Conservation (phyloP, 139 green algal species). For the Chlamydomonas applanata region DNA sequence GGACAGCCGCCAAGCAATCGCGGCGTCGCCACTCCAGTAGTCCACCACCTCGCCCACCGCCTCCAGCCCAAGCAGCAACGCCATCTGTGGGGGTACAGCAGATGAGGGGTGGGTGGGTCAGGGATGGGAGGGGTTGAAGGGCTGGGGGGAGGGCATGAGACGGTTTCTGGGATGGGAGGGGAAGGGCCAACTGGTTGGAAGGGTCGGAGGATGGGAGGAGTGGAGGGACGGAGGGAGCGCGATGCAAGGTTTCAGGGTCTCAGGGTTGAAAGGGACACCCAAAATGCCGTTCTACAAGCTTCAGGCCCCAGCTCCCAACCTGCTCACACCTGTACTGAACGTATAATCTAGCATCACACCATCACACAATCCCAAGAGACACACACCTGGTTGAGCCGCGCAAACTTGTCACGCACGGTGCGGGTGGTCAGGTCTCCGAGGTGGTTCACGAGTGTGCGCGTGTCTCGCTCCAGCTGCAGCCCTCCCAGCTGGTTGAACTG, state of each 20-base stretch:
- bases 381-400: slow-evolving; percentile 81
- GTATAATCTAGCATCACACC: background rate
- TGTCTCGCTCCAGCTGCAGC: slow-evolving; percentile 81
- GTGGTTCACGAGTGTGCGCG: slow-evolving; percentile 58
- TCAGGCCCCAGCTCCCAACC: too few species aligned
- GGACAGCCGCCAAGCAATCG: slow-evolving; percentile 83
- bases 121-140: background rate
- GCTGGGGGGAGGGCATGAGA: too few species aligned
- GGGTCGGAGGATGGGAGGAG: too few species aligned
- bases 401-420: slow-evolving; percentile 92
- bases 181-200: too few species aligned
- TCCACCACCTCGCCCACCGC: slow-evolving; percentile 79
- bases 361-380: slow-evolving; percentile 15
- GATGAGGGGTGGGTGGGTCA: too few species aligned
- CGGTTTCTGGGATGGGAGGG: too few species aligned
- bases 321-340: too few species aligned
- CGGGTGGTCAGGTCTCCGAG: slow-evolving; percentile 71
- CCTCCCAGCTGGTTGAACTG: slow-evolving; percentile 93
- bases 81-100: slow-evolving; percentile 64
- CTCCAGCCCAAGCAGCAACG: slow-evolving; percentile 87
- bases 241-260: too few species aligned
- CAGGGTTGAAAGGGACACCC: too few species aligned
- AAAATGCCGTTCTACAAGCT: too few species aligned
- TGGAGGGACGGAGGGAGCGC: too few species aligned
- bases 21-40: slow-evolving; percentile 74